Evolutionary conservation across 768 basidiomycete genomes (phyloP).

Genomic region (Tephrocybe sp.): DNA sequence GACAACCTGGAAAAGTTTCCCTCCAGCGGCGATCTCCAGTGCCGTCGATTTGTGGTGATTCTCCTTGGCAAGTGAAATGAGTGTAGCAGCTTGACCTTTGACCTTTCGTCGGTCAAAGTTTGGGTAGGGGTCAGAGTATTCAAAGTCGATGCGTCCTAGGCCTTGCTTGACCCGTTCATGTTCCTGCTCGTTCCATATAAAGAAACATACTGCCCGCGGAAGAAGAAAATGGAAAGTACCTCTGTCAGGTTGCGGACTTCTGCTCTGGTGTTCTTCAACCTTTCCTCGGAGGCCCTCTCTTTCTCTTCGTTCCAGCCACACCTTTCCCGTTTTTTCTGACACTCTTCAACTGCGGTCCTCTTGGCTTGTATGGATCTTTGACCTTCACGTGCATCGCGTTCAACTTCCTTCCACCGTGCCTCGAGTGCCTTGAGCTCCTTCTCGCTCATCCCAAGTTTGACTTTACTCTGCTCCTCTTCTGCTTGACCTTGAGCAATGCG

Average conservation of each 20-base stretch:
- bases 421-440: conserved; percentile 80
- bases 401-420: conserved; percentile 77
- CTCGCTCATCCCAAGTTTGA: conserved; percentile 74
- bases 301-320: conserved; percentile 79
- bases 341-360: conserved; percentile 56
- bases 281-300: conserved; percentile 57
- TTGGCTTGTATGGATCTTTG: conserved; percentile 64
- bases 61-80: conserved; percentile 71
- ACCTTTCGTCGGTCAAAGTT: conserved; percentile 85
- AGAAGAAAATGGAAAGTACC: conserved; percentile 39
- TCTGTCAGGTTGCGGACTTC: conserved; percentile 60
- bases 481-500: conserved; percentile 74
- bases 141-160: conserved; percentile 76
- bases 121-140: conserved; percentile 74
- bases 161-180: conserved; percentile 68
- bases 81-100: conserved; percentile 88
- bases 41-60: conserved; percentile 85
- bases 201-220: conserved; percentile 9
- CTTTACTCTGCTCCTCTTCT: conserved; percentile 80
- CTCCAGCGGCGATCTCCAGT: conserved; percentile 89
- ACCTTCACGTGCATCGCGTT: conserved; percentile 80
- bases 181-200: conserved; percentile 39
- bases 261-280: conserved; percentile 50
- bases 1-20: conserved; percentile 89
- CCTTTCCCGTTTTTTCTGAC: conserved; percentile 50